Conservation (phyloP, 768 basidiomycete genomes). For the Phylloporus sp. region DNA sequence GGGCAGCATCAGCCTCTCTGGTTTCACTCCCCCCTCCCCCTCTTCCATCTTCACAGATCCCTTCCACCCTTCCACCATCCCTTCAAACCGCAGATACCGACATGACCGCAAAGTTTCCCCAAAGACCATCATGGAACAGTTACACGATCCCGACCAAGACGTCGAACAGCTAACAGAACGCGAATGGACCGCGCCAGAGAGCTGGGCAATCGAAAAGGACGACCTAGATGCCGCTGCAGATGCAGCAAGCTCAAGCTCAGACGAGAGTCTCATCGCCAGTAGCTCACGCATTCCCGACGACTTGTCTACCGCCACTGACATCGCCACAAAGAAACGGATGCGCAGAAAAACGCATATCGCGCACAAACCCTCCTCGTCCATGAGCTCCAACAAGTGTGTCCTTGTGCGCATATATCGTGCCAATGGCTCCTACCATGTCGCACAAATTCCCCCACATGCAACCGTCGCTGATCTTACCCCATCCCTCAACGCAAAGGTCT, state of each 20-base stretch:
- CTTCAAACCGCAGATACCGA: conserved; percentile 22
- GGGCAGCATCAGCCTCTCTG: conserved; percentile 36
- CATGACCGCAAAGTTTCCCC: conserved; percentile 47
- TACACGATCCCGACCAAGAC: conserved; percentile 9
- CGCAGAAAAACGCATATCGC: conserved; percentile 24
- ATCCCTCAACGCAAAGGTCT: conserved; percentile 54
- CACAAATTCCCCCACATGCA: conserved; percentile 54
- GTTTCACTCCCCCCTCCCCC: conserved; percentile 37
- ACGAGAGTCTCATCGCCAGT: conserved; percentile 21
- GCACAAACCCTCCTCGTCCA: conserved; percentile 14
- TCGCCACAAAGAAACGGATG: conserved; percentile 15
- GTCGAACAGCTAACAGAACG: conserved; percentile 22
- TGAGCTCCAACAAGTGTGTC: conserved; percentile 31
- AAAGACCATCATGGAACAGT: conserved; percentile 32
- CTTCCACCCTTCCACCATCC: conserved; percentile 23
- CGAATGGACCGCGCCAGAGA: conserved; percentile 68
- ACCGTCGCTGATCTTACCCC: conserved; percentile 66
- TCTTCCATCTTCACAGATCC: conserved; percentile 35
- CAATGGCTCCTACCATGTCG: conserved; percentile 67
- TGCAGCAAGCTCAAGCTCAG: conserved; percentile 41
- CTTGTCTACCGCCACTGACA: conserved; percentile 10
- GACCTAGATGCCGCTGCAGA: conserved; percentile 34
- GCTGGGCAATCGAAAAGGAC: conserved; percentile 64
- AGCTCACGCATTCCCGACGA: conserved; percentile 15
- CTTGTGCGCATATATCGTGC: conserved; percentile 74